A percentile compares a stretch with the other conserved stretches of the same genome.
Evolutionary conservation across 192 early-diverging fungal genomes (phyloP).

Genomic region (Backusella macrospora): DNA sequence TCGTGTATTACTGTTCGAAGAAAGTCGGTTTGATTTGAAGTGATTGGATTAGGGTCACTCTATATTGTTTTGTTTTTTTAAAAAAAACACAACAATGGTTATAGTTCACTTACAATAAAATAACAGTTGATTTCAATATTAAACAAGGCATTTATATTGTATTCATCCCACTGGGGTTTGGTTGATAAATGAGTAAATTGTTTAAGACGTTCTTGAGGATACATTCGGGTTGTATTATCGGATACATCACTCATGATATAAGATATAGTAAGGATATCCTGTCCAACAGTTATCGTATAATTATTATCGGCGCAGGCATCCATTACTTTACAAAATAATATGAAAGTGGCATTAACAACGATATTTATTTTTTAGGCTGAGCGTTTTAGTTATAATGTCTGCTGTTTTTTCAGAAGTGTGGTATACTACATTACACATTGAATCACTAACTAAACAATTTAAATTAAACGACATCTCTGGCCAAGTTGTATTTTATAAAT

Average conservation of each 20-base stretch:
- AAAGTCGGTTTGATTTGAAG: constrained; percentile 40
- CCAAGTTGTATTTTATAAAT: constrained; percentile 5
- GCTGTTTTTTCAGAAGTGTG: constrained; percentile 26
- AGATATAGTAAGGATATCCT: constrained; percentile 38
- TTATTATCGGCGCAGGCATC: constrained; percentile 18
- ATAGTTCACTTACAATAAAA: constrained; percentile 30
- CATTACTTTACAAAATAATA: constrained; percentile 35
- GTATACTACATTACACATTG: constrained; percentile 27
- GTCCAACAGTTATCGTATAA: constrained; percentile 26
- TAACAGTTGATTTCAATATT: constrained; percentile 39
- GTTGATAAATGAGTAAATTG: constrained; percentile 31
- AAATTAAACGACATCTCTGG: not conserved
- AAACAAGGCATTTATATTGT: constrained; percentile 45
- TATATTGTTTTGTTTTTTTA: constrained; percentile 1
- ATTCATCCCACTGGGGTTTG: constrained; percentile 24
- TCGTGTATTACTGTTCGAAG: constrained; percentile 45
- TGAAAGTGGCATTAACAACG: constrained; percentile 41
- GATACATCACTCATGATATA: constrained; percentile 32
- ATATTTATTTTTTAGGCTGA: constrained; percentile 33
- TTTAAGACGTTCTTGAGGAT: constrained; percentile 47
- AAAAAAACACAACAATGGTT: not conserved
- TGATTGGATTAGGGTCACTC: constrained; percentile 25
- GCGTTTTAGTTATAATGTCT: constrained; percentile 33
- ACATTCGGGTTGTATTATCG: constrained; percentile 41
- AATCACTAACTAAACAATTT: not conserved